Evolutionary conservation across 2,329 filamentous ascomycete genomes (phyloP).

Genomic region (Penicillium sp.): DNA sequence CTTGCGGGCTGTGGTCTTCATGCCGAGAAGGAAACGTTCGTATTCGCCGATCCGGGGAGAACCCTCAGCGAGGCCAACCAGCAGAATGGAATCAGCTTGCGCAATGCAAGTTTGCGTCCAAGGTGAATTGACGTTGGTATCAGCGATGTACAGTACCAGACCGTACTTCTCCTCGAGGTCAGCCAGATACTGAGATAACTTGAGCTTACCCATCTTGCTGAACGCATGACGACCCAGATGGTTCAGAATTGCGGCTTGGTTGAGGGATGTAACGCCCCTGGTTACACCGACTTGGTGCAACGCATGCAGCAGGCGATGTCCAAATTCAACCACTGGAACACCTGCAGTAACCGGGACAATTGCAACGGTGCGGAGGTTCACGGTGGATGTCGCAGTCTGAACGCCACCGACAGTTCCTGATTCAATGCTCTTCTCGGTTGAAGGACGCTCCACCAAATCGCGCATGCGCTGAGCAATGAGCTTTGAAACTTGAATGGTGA

Average conservation of each 20-base stretch:
- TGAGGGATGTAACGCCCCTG: constrained; percentile 87
- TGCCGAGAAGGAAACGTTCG: constrained; percentile 90
- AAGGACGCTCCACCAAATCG: constrained; percentile 76
- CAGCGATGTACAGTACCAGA: constrained; percentile 90
- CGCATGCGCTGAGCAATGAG: constrained; percentile 96
- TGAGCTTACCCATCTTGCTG: constrained; percentile 94
- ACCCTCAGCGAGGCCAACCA: constrained; percentile 86
- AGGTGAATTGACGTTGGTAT: constrained; percentile 93
- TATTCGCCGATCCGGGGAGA: constrained; percentile 93
- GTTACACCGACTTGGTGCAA: constrained; percentile 83
- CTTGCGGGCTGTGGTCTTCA: constrained; percentile 95
- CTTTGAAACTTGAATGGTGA: constrained; percentile 98
- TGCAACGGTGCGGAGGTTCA: constrained; percentile 90
- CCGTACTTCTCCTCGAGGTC: constrained; percentile 97
- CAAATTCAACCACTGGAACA: constrained; percentile 92
- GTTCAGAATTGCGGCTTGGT: constrained; percentile 89
- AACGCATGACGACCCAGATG: constrained; percentile 96
- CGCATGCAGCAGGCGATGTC: constrained; percentile 81
- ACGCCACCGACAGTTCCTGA: constrained; percentile 52
- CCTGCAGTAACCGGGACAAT: constrained; percentile 87
- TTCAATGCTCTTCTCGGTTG: constrained; percentile 65
- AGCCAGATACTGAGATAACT: constrained; percentile 90
- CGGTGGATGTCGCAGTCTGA: constrained; percentile 68
- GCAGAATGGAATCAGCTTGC: constrained; percentile 91
- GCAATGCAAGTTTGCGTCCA: constrained; percentile 99